phyloP scores from a whole-genome alignment of 2,329 filamentous ascomycete species.

The Colletotrichum sp. region DNA sequence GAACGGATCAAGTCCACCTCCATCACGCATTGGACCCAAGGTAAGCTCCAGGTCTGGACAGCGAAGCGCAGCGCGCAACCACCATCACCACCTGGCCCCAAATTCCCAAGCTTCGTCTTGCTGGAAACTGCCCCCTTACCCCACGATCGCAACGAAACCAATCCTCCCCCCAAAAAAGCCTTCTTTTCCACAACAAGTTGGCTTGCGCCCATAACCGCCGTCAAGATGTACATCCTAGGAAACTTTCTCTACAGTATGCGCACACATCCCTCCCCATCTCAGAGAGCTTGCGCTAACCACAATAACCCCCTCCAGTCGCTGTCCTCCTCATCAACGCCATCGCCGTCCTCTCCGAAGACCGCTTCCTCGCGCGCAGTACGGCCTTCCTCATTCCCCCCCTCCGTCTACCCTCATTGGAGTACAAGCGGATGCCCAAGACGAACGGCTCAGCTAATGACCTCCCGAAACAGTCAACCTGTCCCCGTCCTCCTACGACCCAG shows the following conservation, averaged over 20 bases:
- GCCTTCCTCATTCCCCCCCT: background rate
- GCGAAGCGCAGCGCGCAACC: background rate
- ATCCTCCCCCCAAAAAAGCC: background rate
- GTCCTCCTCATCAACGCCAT: slow-evolving; percentile 93
- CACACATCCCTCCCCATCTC: background rate
- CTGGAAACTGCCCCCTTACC: background rate
- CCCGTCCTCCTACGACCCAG: slow-evolving; percentile 70
- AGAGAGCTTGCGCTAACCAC: background rate
- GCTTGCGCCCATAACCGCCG: background rate
- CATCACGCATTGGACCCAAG: slow-evolving; percentile 19
- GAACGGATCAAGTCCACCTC: slow-evolving; percentile 12
- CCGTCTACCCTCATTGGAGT: too few relatives aligned
- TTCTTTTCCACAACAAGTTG: background rate
- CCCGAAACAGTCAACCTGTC: slow-evolving; percentile 74
- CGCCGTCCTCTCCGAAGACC: slow-evolving; percentile 92
- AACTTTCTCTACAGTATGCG: slow-evolving; percentile 70
- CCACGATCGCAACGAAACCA: background rate
- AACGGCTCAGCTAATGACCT: background rate
- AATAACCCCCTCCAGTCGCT: slow-evolving; percentile 53
- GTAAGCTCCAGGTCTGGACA: slow-evolving; percentile 9
- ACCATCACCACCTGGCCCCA: slow-evolving; percentile 7
- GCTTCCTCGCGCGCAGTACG: slow-evolving; percentile 77
- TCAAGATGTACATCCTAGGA: slow-evolving; percentile 69
- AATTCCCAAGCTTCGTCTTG: background rate
- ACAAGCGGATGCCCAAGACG: background rate